Evolutionary conservation across 306 rosid species (phyloP), one percentile per base, ranked within the genome.

Genomic region (Ammopiptanthus mongolicus): DNA sequence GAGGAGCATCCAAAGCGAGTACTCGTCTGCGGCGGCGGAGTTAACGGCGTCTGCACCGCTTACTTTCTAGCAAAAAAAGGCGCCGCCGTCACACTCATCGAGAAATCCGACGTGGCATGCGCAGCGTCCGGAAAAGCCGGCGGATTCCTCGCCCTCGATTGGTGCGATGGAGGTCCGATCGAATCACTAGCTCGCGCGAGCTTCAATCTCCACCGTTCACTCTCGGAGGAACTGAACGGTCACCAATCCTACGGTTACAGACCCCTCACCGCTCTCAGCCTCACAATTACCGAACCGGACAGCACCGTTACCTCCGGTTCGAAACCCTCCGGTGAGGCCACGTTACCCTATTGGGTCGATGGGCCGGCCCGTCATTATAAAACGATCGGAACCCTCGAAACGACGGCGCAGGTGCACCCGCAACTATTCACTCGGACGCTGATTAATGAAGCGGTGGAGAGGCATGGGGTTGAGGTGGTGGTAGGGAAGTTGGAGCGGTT

Each of bases 71-170:
- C 96, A 57, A 89, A 84, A 80, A 86, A 81, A 52, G 98, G 98
- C 65, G 97, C 97, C 66, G 79, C 81, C 80, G 97, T 91, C 36
- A 90, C 91, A 0, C 97, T 95, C 47, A 68, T 91, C 53, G 98
- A 90, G 85, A 87, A 85, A 47, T 95, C 91, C 2, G 80, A 87
- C 64, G 81, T 95, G 23, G 96, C 98, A 0, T 91, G 96, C 77
- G 98, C 97, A 3, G 96, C 97, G 7, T 95, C 98, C 8, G 98
- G 97, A 3, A 90, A 91, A 78, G 84, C 98, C 51, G 98, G 96
- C 10, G 98, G 97, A 0, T 95, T 91, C 85, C 97, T 95, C 53
- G 97, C 98, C 7, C 84, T 90, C n/a, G 97, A 90, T 14, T 95
- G 96, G 98, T 95, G 97, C 75, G 97, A 90, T 65, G 86, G 92